Conservation (phyloP, 441 rosid genomes). For the Mallotus repandus region DNA sequence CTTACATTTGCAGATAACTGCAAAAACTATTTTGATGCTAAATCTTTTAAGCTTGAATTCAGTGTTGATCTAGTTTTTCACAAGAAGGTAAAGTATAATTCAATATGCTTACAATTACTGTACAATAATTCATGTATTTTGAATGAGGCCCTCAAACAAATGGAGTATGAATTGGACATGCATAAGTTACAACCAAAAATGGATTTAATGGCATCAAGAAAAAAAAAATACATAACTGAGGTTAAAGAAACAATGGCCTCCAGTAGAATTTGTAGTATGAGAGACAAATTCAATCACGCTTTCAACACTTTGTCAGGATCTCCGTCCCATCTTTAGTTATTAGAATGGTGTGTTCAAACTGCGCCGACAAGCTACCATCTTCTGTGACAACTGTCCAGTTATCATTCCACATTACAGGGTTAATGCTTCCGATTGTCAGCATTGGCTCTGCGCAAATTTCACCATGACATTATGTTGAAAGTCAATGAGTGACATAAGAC, state of each 20-base stretch:
- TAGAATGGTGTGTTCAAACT: conserved; percentile 90
- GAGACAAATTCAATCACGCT: conserved; percentile 10
- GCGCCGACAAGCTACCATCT: conserved; percentile 90
- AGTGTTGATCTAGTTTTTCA: no score
- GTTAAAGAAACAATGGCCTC: conserved; percentile 12
- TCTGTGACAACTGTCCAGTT: conserved; percentile 92
- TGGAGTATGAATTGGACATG: background rate
- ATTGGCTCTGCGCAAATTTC: conserved; percentile 59
- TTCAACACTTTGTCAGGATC: conserved; percentile 59
- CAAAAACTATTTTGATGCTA: no score
- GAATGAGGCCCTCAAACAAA: background rate
- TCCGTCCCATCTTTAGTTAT: conserved; percentile 86
- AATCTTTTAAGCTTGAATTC: background rate
- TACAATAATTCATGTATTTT: background rate
- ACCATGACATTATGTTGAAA: background rate
- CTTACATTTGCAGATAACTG: no score
- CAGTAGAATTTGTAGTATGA: background rate
- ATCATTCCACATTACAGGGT: conserved; percentile 81
- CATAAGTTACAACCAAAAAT: background rate
- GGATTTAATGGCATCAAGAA: background rate
- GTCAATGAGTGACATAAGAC: background rate
- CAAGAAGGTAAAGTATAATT: background rate
- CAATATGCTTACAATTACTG: background rate
- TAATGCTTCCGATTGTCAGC: conserved; percentile 83
- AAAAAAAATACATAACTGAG: background rate